These are phyloP conservation scores for Cytidiella melzeri DNA, from an alignment of 768 basidiomycete species.

Conservation along the genomic window DNA sequence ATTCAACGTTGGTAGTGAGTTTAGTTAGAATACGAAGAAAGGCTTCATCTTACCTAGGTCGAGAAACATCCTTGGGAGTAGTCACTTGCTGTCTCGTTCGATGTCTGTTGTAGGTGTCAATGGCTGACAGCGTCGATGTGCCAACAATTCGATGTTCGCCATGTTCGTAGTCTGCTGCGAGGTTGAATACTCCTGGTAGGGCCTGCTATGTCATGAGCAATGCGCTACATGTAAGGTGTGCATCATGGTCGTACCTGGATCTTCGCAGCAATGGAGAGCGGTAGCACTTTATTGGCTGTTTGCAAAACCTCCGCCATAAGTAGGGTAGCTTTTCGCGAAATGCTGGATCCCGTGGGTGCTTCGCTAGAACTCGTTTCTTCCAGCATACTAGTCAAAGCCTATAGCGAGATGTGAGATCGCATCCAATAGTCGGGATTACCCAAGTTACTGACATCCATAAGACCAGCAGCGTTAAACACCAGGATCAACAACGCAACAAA, in stretches of 20 bases:
- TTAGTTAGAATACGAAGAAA: background rate
- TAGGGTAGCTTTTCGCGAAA: constrained; percentile 86
- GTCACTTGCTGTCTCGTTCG: constrained; percentile 60
- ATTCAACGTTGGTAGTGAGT: background rate
- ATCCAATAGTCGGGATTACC: constrained; percentile 8
- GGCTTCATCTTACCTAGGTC: constrained; percentile 50
- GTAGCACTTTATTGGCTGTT: constrained; percentile 82
- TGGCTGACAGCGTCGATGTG: constrained; percentile 75
- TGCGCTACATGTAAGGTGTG: constrained; percentile 1
- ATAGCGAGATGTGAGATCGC: background rate
- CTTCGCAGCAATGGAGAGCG: constrained; percentile 71
- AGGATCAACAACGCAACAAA: constrained; percentile 82
- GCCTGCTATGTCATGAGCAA: constrained; percentile 42
- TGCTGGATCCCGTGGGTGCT: constrained; percentile 55
- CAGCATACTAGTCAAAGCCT: constrained; percentile 84
- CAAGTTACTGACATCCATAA: constrained; percentile 64
- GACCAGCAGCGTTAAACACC: constrained; percentile 80
- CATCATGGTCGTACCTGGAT: constrained; percentile 54
- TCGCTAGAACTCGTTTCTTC: constrained; percentile 44
- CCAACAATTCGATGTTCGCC: constrained; percentile 79
- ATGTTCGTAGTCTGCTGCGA: constrained; percentile 76
- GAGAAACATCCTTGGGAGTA: constrained; percentile 41
- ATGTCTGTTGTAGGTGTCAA: constrained; percentile 94
- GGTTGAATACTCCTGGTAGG: constrained; percentile 76
- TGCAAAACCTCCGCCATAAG: constrained; percentile 89